Base-by-base conservation (phyloP, 1,284 basidiomycete species). In the Schizophyllum amplum region DNA sequence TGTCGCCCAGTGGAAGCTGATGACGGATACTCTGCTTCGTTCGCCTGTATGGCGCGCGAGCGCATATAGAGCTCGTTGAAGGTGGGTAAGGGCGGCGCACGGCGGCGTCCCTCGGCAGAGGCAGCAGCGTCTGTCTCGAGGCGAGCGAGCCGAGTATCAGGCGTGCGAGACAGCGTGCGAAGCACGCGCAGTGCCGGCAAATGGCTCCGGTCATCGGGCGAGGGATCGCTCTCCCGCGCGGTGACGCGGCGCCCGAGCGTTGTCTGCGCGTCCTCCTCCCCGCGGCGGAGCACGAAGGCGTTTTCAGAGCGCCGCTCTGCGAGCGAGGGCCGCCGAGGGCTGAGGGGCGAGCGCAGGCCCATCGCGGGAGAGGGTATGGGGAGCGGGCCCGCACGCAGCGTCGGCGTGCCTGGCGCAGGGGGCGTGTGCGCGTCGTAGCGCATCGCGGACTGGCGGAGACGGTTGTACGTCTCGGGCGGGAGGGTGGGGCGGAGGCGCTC, bases 171-270 rank as follows among this genome's bases (percentile, higher is more conserved):
- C 13, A 42, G 33, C 17, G 33, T 42, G 33, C 33, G 33, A 9
- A 42, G 11, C 13, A 42, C 17, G 3, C 33, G 33, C 33, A 42
- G 33, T 9, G 33, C 33, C 13, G 33, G 33, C 13, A 42, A 17
- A 17, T 9, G 11, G 33, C 33, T 17, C 33, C 33, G 33, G 17
- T 42, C 33, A 17, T 17, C 33, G 17, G 33, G 17, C 33, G 33
- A 9, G 33, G 33, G 33, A 17, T 17, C 17, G 26, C 75, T 70
- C 59, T 75, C 69, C 57, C 80, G 73, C 20, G 78, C 76, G 21
- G 77, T 77, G 47, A 82, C 79, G 47, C 75, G 76, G 54, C 80
- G 70, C 22, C 80, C 80, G 13, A 82, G 67, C 33, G 73, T 67
- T 1, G 79, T 81, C 24, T 67, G 67, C 5, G 75, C 66, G 46